Evolutionary conservation across 805 yeast species (phyloP).

Genomic region (Grigorovia jiainica): DNA sequence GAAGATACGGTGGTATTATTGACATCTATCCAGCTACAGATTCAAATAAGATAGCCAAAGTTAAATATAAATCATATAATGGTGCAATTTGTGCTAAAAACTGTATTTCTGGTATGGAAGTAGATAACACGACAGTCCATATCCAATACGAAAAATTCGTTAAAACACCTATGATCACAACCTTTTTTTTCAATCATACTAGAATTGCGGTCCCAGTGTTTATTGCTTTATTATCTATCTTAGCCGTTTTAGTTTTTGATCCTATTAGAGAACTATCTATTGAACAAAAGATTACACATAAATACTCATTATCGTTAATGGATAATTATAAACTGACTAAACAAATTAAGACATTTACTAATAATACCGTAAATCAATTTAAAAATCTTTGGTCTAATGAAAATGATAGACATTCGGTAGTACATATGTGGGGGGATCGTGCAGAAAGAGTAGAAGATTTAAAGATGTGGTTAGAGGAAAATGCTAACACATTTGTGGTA

Average conservation of each 20-base stretch:
- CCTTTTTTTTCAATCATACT: conserved; percentile 63
- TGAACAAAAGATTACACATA: conserved; percentile 58
- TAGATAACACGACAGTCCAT: conserved; percentile 60
- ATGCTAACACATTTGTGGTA: conserved; percentile 80
- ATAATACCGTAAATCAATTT: conserved; percentile 30
- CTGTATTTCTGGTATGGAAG: conserved; percentile 72
- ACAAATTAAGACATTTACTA: conserved; percentile 30
- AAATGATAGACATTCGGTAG: conserved; percentile 19
- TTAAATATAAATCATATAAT: conserved; percentile 46
- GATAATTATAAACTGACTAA: conserved; percentile 31
- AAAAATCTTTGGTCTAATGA: conserved; percentile 29
- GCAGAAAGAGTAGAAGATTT: conserved; percentile 57
- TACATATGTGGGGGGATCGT: conserved; percentile 60
- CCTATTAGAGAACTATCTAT: conserved; percentile 83
- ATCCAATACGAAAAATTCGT: conserved; percentile 58
- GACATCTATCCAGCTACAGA: conserved; percentile 55
- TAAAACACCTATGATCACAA: conserved; percentile 43
- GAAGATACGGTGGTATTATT: conserved; percentile 77
- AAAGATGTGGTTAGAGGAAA: conserved; percentile 74
- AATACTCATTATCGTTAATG: conserved; percentile 39
- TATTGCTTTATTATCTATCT: conserved; percentile 67
- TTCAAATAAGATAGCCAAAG: conserved; percentile 40
- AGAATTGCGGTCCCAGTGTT: conserved; percentile 73
- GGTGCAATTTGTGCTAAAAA: conserved; percentile 82
- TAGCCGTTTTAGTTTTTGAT: conserved; percentile 82